Evolutionary conservation across 2,329 filamentous ascomycete species (phyloP).

Genomic region (Lithohypha guttulata): DNA sequence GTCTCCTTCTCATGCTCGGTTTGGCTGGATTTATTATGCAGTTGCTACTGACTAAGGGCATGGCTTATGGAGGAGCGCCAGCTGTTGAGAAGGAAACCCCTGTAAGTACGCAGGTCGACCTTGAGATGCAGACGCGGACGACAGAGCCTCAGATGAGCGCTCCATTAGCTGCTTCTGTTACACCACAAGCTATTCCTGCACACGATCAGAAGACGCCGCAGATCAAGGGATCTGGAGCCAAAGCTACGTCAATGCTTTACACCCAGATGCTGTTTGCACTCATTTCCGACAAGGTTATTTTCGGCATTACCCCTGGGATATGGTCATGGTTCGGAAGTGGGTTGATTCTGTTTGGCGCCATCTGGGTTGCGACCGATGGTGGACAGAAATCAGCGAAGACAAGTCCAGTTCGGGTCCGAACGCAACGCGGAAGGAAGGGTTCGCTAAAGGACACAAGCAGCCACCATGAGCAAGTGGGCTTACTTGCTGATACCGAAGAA

Average conservation of each 20-base stretch:
- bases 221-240: slow-evolving; percentile 24
- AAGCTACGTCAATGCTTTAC: slow-evolving; percentile 58
- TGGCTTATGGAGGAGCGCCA: slow-evolving; percentile 57
- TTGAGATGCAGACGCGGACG: slow-evolving; percentile 18
- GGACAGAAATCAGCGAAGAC: background rate
- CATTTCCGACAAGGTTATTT: slow-evolving; percentile 53
- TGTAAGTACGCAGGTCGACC: background rate
- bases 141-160: slow-evolving; percentile 17
- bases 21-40: slow-evolving; percentile 73
- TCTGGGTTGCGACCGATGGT: slow-evolving; percentile 48
- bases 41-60: slow-evolving; percentile 67
- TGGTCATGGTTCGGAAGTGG: slow-evolving; percentile 51
- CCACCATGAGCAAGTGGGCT: no score
- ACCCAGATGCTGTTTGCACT: slow-evolving; percentile 61
- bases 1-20: slow-evolving; percentile 57
- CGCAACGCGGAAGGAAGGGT: no score
- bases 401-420: no score
- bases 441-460: no score
- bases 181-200: slow-evolving; percentile 13
- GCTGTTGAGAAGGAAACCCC: slow-evolving; percentile 26
- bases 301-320: slow-evolving; percentile 47
- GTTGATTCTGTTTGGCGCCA: slow-evolving; percentile 54
- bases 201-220: background rate
- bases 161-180: slow-evolving; percentile 17
- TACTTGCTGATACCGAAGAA: no score